Conservation (phyloP, 108 stramenopile genomes). For the Epithemia pelagica region DNA sequence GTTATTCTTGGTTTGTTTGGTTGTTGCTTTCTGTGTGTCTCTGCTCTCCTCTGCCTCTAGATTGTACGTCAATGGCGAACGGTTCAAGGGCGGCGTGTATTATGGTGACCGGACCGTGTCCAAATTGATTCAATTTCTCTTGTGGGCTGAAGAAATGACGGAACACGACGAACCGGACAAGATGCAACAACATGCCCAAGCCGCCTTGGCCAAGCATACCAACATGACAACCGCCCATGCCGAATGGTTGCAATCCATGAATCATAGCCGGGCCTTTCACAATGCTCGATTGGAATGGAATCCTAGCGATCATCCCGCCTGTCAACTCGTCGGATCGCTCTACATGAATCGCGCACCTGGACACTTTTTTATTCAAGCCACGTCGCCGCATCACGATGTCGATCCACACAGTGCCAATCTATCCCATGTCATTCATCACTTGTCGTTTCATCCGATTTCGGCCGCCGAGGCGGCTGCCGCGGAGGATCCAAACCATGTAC, state of each 20-base stretch:
- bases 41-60: conserved; percentile 27
- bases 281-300: conserved; percentile 11
- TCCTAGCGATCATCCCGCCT: conserved; percentile 77
- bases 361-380: conserved; percentile 89
- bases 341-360: conserved; percentile 92
- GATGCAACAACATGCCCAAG: conserved; percentile 23
- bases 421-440: conserved; percentile 82
- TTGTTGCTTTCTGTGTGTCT: not conserved
- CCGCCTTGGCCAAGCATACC: conserved; percentile 25
- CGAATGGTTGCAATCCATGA: conserved; percentile 46
- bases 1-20: no score
- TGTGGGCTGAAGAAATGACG: conserved; percentile 35
- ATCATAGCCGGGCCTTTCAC: conserved; percentile 7
- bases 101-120: conserved; percentile 52
- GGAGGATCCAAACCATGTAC: conserved; percentile 6
- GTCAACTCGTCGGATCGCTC: conserved; percentile 72
- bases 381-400: conserved; percentile 72
- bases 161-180: conserved; percentile 16
- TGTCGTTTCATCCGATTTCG: conserved; percentile 43
- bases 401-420: conserved; percentile 83
- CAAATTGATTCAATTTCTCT: conserved; percentile 42
- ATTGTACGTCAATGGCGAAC: conserved; percentile 55
- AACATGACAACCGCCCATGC: conserved; percentile 42
- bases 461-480: conserved; percentile 26
- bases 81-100: conserved; percentile 40